Percentiles rank a stretch among this genome's conserved stretches.
These are phyloP conservation scores for Botryococcus braunii DNA, from an alignment of 163 green algal genomes.

Conservation along the genomic window DNA sequence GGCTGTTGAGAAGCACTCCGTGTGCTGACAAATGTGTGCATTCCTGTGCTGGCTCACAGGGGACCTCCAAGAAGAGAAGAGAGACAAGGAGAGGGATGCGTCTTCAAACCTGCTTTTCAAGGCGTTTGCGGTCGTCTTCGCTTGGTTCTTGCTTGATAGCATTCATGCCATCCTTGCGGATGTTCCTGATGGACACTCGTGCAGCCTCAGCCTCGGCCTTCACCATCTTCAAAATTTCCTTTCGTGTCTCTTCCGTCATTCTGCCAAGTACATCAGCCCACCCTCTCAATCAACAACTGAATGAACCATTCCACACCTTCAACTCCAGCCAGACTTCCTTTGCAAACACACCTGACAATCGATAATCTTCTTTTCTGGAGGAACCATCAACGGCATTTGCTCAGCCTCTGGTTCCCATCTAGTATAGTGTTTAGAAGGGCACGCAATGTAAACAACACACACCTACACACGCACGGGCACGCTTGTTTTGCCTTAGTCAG, in stretches of 20 bases:
- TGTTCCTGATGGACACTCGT: background rate
- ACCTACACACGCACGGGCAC: background rate
- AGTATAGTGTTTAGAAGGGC: background rate
- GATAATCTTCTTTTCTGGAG: background rate
- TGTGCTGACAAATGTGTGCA: background rate
- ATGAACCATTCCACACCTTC: background rate
- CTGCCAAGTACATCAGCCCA: background rate
- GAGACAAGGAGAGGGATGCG: background rate
- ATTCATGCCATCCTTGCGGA: background rate
- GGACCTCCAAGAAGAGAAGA: background rate
- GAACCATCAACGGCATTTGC: background rate
- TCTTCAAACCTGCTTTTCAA: slow-evolving; percentile 7
- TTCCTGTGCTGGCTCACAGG: background rate
- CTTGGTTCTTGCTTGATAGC: background rate
- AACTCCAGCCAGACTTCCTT: background rate
- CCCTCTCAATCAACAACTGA: background rate
- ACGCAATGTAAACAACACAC: background rate
- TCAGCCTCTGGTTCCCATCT: background rate
- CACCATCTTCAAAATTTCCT: slow-evolving; percentile 8
- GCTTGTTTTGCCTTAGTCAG: background rate
- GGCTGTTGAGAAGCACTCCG: no score
- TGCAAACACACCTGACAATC: background rate
- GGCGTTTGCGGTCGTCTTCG: background rate
- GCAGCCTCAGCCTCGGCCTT: background rate
- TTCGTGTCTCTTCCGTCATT: background rate